Conservation (phyloP, 192 early-diverging fungal species). For the Gamsiella multidivaricata region DNA sequence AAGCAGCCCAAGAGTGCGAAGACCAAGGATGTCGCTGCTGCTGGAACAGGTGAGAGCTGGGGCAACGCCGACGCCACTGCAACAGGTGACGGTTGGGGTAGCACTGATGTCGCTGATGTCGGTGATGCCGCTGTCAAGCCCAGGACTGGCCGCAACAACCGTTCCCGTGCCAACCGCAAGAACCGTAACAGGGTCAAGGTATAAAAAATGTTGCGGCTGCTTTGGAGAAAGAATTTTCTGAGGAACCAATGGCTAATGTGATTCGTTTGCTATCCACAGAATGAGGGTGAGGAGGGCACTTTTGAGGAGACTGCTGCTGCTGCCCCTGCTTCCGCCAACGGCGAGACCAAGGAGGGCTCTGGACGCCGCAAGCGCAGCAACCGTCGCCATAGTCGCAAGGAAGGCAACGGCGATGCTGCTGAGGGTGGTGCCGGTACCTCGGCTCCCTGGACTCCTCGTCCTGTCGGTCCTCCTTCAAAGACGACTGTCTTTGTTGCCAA, state of each 20-base stretch:
- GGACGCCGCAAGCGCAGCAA: conserved; percentile 30
- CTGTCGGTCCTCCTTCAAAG: conserved; percentile 66
- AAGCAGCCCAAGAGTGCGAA: conserved; percentile 38
- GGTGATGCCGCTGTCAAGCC: conserved; percentile 38
- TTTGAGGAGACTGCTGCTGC: conserved; percentile 29
- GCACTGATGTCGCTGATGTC: conserved; percentile 7
- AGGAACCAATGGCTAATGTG: conserved; percentile 4
- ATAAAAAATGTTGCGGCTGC: no score
- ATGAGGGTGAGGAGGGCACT: conserved; percentile 49
- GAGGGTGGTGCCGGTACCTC: conserved; percentile 53
- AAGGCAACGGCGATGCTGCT: conserved; percentile 41
- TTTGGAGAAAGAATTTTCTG: no score
- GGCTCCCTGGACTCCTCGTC: conserved; percentile 45
- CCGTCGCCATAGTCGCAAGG: conserved; percentile 26
- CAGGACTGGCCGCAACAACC: conserved; percentile 56
- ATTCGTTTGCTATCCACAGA: conserved; percentile 11
- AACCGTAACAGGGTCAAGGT: conserved; percentile 39
- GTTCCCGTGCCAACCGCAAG: conserved; percentile 51
- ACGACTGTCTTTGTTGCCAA: conserved; percentile 85
- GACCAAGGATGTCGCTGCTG: conserved; percentile 31
- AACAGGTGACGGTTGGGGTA: no score
- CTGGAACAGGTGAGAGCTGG: no score
- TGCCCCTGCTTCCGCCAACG: conserved; percentile 34
- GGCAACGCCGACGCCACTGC: conserved; percentile 11
- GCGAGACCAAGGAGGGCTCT: conserved; percentile 38